Evolutionary conservation across 2,329 filamentous ascomycete genomes (phyloP).

Genomic region (Fusarium tjaetaba): DNA sequence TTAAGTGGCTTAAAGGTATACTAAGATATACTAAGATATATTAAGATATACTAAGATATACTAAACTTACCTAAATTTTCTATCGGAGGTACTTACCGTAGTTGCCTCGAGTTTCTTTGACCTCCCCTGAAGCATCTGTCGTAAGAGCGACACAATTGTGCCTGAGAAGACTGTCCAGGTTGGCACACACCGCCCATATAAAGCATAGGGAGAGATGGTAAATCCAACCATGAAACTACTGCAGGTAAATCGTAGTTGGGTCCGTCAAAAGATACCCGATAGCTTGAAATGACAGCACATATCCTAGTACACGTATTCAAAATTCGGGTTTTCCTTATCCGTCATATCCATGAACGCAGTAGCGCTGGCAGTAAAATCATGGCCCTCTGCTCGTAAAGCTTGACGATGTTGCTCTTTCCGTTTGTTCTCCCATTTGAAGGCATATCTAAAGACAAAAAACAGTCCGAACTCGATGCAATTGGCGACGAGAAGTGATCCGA

Average conservation of each 20-base stretch:
- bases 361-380: slow-evolving; percentile 43
- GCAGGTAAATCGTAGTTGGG: not conserved
- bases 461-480: slow-evolving; percentile 52
- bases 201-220: not conserved
- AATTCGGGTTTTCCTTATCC: slow-evolving; percentile 56
- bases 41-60: not conserved
- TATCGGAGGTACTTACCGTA: no score
- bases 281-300: not conserved
- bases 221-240: not conserved
- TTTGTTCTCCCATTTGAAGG: slow-evolving; percentile 54
- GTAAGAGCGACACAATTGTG: not conserved
- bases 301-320: slow-evolving; percentile 52
- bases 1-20: not conserved
- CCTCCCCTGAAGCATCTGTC: not conserved
- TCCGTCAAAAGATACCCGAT: not conserved
- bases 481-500: slow-evolving; percentile 54
- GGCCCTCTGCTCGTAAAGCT: slow-evolving; percentile 42
- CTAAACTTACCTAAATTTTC: not conserved
- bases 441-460: slow-evolving; percentile 52
- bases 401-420: slow-evolving; percentile 50
- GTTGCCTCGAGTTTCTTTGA: not conserved
- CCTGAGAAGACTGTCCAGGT: not conserved
- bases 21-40: no score
- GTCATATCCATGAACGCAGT: slow-evolving; percentile 56
- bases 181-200: not conserved